These are phyloP conservation scores for Mycena galericulata DNA, from an alignment of 768 basidiomycete species.

Conservation along the genomic window DNA sequence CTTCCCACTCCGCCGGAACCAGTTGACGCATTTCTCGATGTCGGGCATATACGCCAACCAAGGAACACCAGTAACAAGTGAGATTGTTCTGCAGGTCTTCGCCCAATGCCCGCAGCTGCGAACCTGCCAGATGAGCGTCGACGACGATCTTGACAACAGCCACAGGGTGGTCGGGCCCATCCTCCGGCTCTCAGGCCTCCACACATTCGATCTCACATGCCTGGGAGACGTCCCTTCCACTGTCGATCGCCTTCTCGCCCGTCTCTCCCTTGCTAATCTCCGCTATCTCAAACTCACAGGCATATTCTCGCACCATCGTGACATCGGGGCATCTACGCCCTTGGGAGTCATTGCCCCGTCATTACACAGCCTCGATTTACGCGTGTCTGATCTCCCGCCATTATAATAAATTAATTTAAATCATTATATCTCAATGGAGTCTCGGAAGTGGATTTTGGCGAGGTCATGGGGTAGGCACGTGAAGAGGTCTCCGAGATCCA, in stretches of 20 bases:
- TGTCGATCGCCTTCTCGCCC: not conserved
- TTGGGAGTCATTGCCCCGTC: not conserved
- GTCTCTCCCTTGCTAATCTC: not conserved
- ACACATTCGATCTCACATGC: not conserved
- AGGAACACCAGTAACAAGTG: not conserved
- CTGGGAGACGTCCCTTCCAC: not conserved
- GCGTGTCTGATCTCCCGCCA: not conserved
- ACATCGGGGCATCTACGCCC: not conserved
- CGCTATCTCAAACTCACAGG: not conserved
- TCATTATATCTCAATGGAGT: not conserved
- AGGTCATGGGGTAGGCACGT: not conserved
- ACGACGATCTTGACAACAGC: not conserved
- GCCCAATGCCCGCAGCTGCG: slow-evolving; percentile 1
- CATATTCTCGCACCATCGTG: not conserved
- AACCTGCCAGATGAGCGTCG: not conserved
- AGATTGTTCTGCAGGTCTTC: not conserved
- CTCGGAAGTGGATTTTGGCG: not conserved
- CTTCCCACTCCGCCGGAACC: slow-evolving; percentile 7
- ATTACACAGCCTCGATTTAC: not conserved
- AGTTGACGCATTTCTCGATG: not conserved
- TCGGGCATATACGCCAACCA: no score
- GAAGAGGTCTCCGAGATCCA: not conserved
- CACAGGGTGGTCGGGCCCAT: no score
- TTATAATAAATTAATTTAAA: no score
- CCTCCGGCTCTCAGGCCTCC: not conserved